phyloP scores from a whole-genome alignment of 1,284 basidiomycete species.

The Afroboletus lepidellus region DNA sequence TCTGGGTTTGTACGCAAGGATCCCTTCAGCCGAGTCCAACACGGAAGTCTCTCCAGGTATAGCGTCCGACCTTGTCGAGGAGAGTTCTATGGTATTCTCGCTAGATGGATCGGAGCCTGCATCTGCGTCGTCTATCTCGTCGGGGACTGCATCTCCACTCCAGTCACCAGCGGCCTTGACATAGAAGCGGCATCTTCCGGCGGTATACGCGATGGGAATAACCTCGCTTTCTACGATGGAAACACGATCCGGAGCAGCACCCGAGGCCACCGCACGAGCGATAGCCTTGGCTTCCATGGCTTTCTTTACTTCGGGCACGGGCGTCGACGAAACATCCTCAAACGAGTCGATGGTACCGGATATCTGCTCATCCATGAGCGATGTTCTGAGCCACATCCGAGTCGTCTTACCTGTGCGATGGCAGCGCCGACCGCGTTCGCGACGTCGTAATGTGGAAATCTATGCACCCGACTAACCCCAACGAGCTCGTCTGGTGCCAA shows the following conservation, averaged over 20 bases:
- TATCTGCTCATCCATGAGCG: slow-evolving; percentile 30
- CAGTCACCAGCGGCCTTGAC: slow-evolving; percentile 55
- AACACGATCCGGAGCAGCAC: slow-evolving; percentile 34
- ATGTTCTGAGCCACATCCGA: not conserved
- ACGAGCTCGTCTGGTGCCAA: slow-evolving; percentile 46
- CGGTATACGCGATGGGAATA: slow-evolving; percentile 37
- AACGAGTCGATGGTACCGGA: slow-evolving; percentile 41
- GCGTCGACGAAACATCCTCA: slow-evolving; percentile 41
- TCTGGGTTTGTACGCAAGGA: slow-evolving; percentile 36
- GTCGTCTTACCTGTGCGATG: slow-evolving; percentile 35
- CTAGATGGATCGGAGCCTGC: not conserved
- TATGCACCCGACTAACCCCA: slow-evolving; percentile 51
- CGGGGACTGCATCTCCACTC: slow-evolving; percentile 28
- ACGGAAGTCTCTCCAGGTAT: not conserved
- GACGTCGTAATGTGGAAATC: slow-evolving; percentile 51
- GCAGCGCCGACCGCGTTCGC: slow-evolving; percentile 63
- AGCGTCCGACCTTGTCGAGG: slow-evolving; percentile 2
- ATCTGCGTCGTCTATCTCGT: slow-evolving; percentile 21
- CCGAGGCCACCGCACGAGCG: slow-evolving; percentile 45
- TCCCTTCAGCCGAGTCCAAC: slow-evolving; percentile 18
- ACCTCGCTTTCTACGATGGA: slow-evolving; percentile 39
- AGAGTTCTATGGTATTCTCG: slow-evolving; percentile 7
- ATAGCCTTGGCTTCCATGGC: slow-evolving; percentile 39
- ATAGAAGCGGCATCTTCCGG: slow-evolving; percentile 43
- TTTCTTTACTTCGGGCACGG: slow-evolving; percentile 44